Evolutionary conservation across 2,329 filamentous ascomycete genomes (phyloP).

Genomic region (Colletotrichum sp.): DNA sequence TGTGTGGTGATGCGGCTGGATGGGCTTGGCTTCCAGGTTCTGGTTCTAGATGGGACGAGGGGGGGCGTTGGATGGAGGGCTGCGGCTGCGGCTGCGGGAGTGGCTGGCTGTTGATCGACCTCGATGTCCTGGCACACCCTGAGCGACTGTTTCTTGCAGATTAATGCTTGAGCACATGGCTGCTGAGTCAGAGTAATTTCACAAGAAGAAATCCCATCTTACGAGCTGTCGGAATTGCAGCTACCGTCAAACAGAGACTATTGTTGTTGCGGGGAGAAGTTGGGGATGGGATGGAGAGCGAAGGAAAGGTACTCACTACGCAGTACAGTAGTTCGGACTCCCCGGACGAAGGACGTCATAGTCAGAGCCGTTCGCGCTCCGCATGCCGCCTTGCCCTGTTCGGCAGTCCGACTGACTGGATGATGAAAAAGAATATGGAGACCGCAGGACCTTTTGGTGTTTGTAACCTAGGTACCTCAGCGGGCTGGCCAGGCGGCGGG

Average conservation of each 20-base stretch:
- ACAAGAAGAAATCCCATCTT: not conserved
- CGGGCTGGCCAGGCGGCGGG: not conserved
- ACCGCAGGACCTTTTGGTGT: not conserved
- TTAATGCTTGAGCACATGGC: not conserved
- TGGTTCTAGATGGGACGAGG: not conserved
- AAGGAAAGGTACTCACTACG: not conserved
- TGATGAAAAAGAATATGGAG: not conserved
- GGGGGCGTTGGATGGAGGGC: not conserved
- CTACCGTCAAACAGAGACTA: not conserved
- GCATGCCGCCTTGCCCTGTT: constrained; percentile 5
- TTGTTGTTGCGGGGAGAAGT: not conserved
- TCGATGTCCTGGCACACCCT: not conserved
- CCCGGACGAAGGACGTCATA: constrained; percentile 11
- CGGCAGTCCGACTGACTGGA: not conserved
- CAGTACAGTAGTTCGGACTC: not conserved
- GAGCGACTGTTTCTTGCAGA: not conserved
- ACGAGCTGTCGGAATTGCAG: not conserved
- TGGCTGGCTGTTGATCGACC: not conserved
- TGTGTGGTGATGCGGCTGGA: not conserved
- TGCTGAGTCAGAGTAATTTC: not conserved
- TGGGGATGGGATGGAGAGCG: not conserved
- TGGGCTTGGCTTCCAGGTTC: not conserved
- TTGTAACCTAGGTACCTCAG: not conserved
- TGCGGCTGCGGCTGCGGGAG: not conserved
- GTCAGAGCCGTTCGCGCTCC: not conserved